phyloP scores from a whole-genome alignment of 2,329 filamentous ascomycete genomes.

The Diaporthe aspalathi region DNA sequence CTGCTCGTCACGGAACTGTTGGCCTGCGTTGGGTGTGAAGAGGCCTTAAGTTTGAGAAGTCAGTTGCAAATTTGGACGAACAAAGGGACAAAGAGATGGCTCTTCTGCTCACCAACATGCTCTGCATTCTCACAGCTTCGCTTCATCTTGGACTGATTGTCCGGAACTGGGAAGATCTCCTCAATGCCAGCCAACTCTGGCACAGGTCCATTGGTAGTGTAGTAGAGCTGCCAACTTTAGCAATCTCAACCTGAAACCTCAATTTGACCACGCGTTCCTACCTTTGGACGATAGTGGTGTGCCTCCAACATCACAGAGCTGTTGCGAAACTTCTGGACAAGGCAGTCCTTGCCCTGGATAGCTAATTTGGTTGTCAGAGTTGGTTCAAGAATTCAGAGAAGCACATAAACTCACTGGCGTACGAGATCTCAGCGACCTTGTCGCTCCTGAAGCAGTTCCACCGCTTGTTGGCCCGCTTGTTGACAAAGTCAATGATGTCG shows the following conservation, averaged over 20 bases:
- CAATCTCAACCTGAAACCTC: neutral
- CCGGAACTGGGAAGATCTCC: conserved; percentile 79
- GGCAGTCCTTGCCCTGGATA: conserved; percentile 90
- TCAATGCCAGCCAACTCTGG: conserved; percentile 74
- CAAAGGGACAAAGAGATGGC: neutral
- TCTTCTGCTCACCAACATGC: conserved; percentile 73
- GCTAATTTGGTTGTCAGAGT: conserved; percentile 61
- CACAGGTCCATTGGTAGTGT: conserved; percentile 59
- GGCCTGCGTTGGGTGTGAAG: conserved; percentile 82
- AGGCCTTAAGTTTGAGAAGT: conserved; percentile 63
- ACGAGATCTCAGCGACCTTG: conserved; percentile 91
- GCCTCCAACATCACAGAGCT: conserved; percentile 94
- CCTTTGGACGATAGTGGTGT: conserved; percentile 85
- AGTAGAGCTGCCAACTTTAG: conserved; percentile 60
- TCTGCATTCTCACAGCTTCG: conserved; percentile 89
- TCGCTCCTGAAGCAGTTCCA: conserved; percentile 87
- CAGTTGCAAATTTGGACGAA: neutral
- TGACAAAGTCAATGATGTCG: conserved; percentile 80
- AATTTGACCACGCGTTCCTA: conserved; percentile 49
- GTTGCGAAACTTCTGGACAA: conserved; percentile 96
- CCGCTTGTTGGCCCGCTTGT: conserved; percentile 74
- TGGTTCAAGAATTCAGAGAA: neutral
- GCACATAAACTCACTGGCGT: conserved; percentile 77
- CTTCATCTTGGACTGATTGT: conserved; percentile 90
- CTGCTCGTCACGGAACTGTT: conserved; percentile 80